Evolutionary conservation across 2,329 filamentous ascomycete species (phyloP).

Genomic region (Fusarium brevicatenulatum): DNA sequence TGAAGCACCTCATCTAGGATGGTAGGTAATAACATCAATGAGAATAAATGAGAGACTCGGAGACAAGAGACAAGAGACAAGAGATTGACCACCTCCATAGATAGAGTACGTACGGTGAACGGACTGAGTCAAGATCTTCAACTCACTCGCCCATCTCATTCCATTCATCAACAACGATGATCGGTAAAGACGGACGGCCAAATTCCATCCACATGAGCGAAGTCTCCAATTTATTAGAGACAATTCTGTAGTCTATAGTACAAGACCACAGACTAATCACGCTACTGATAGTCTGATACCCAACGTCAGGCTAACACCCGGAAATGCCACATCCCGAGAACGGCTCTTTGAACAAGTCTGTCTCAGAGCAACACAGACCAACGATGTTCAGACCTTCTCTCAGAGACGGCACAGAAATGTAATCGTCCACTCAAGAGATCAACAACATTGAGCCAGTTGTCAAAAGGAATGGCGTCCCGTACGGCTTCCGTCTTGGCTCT

Average conservation of each 20-base stretch:
- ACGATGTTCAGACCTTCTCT: slow-evolving; percentile 5
- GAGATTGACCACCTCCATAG: neutral
- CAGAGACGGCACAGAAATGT: slow-evolving; percentile 11
- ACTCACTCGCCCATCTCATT: neutral
- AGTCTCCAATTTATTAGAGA: neutral
- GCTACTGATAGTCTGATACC: slow-evolving; percentile 27
- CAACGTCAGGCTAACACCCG: slow-evolving; percentile 40
- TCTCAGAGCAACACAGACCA: slow-evolving; percentile 44
- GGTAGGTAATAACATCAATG: neutral
- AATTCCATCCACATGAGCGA: neutral
- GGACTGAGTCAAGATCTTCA: neutral
- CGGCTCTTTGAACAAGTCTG: slow-evolving; percentile 34
- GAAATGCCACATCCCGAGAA: slow-evolving; percentile 48
- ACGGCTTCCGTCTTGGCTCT: slow-evolving; percentile 7
- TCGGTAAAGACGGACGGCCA: neutral
- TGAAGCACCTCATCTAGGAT: neutral
- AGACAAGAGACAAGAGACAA: neutral
- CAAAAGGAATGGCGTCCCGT: slow-evolving; percentile 30
- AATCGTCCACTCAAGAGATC: neutral
- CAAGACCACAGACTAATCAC: neutral
- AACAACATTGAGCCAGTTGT: neutral
- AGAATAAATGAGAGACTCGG: neutral
- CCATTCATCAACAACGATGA: slow-evolving; percentile 7
- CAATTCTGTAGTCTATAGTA: neutral
- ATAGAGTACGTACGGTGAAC: neutral